These are phyloP conservation scores for Gamsiella multidivaricata DNA, from an alignment of 192 early-diverging fungal species.

Conservation along the genomic window DNA sequence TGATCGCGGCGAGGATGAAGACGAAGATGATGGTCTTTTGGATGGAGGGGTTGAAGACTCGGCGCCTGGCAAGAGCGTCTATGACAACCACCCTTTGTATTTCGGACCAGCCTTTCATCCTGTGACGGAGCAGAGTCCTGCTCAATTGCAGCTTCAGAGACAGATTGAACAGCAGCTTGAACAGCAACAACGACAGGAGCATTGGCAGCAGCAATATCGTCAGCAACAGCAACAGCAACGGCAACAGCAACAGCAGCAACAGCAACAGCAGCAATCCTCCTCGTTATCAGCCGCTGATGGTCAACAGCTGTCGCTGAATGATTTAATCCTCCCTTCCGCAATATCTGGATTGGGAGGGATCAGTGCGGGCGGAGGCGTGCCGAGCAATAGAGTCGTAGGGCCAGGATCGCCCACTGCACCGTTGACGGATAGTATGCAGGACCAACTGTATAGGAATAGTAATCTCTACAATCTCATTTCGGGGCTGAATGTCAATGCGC, in stretches of 20 bases:
- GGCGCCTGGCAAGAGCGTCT: background rate
- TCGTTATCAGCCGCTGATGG: slow-evolving; percentile 6
- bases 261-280: slow-evolving; percentile 23
- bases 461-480: slow-evolving; percentile 51
- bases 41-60: slow-evolving; percentile 2
- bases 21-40: slow-evolving; percentile 28
- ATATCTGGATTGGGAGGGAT: slow-evolving; percentile 39
- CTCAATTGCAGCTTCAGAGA: slow-evolving; percentile 42
- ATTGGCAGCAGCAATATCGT: slow-evolving; percentile 39
- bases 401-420: background rate
- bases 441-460: slow-evolving; percentile 46
- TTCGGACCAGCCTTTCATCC: slow-evolving; percentile 51
- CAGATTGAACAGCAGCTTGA: slow-evolving; percentile 55
- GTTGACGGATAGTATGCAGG: slow-evolving; percentile 15
- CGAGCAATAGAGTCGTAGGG: background rate
- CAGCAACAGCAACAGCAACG: slow-evolving; percentile 34
- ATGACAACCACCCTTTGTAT: slow-evolving; percentile 43
- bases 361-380: slow-evolving; percentile 6
- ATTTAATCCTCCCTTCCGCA: slow-evolving; percentile 45
- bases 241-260: slow-evolving; percentile 24
- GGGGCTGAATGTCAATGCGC: slow-evolving; percentile 41
- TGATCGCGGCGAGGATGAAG: slow-evolving; percentile 5
- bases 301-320: slow-evolving; percentile 28
- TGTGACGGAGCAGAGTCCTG: slow-evolving; percentile 46
- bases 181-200: slow-evolving; percentile 47